Conservation (phyloP, 345 rosid species). For the Hypericum androsaemum region DNA sequence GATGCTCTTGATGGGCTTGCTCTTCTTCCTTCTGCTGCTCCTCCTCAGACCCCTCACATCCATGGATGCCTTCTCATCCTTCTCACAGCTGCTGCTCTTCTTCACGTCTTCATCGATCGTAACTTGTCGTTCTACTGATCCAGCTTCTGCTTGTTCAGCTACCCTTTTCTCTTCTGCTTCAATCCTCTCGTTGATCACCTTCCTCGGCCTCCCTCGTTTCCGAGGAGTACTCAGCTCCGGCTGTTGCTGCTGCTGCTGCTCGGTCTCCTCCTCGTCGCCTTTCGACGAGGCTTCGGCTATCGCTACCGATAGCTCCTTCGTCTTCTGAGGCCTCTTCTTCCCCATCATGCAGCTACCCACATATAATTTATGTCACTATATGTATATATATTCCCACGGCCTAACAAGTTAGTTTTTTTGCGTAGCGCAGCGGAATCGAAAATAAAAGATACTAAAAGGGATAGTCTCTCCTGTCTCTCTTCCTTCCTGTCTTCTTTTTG, state of each 20-base stretch:
- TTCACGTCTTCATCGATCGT: no score
- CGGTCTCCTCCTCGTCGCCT: constrained; percentile 17
- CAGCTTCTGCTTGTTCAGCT: neutral
- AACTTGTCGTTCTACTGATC: constrained; percentile 1
- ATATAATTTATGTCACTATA: no score
- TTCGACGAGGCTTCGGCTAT: constrained; percentile 47
- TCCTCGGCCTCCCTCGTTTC: constrained; percentile 85
- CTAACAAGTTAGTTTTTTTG: no score
- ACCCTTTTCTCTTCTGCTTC: constrained; percentile 23
- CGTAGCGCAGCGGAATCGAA: no score
- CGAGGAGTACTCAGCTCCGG: constrained; percentile 33
- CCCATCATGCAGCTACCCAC: constrained; percentile 32
- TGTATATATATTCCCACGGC: no score
- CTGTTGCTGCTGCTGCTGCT: constrained; percentile 23
- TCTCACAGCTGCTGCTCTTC: no score
- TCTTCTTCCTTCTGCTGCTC: constrained; percentile 64
- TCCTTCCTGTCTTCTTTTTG: no score
- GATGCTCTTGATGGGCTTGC: constrained; percentile 80
- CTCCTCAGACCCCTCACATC: neutral
- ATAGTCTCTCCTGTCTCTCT: no score
- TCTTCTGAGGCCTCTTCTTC: constrained; percentile 62
- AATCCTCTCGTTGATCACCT: constrained; percentile 29
- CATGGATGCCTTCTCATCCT: no score
- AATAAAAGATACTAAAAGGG: no score
- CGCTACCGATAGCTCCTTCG: constrained; percentile 58